These are phyloP conservation scores for Ceriops decandra DNA, from an alignment of 345 rosid species.

Conservation along the genomic window DNA sequence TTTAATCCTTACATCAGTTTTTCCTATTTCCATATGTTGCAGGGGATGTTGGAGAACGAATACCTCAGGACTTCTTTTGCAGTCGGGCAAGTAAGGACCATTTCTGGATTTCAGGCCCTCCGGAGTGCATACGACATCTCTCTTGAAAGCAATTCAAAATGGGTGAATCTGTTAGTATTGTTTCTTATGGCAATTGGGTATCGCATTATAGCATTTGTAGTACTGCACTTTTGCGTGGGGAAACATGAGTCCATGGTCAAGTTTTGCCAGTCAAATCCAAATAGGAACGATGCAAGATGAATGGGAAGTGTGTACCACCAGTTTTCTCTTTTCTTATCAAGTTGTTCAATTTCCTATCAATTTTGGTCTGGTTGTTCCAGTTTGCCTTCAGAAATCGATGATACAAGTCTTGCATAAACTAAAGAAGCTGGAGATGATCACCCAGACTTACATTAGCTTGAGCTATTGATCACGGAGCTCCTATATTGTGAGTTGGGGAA, in stretches of 20 bases:
- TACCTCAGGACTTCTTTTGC: conserved; percentile 77
- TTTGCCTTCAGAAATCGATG: background rate
- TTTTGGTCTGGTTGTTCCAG: background rate
- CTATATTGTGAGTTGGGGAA: too few relatives aligned
- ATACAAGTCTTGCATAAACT: background rate
- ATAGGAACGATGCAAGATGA: conserved; percentile 45
- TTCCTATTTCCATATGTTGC: conserved; percentile 3
- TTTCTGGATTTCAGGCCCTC: conserved; percentile 80
- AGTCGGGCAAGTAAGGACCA: conserved; percentile 86
- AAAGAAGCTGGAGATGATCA: background rate
- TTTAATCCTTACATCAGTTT: background rate
- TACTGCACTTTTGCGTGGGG: conserved; percentile 49
- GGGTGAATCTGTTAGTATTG: conserved; percentile 78
- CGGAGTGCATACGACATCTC: conserved; percentile 72
- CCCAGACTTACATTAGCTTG: too few relatives aligned
- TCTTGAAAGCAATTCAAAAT: conserved; percentile 61
- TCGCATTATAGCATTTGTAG: conserved; percentile 54
- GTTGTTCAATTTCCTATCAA: background rate
- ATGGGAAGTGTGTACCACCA: conserved; percentile 10
- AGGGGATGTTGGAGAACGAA: conserved; percentile 97
- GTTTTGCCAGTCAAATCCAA: conserved; percentile 33
- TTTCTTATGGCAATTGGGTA: conserved; percentile 79
- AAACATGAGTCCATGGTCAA: conserved; percentile 28
- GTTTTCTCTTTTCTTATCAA: background rate
- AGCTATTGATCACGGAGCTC: too few relatives aligned